Evolutionary conservation across 495 filamentous ascomycete genomes (phyloP).

Genomic region (Neurospora sp.): DNA sequence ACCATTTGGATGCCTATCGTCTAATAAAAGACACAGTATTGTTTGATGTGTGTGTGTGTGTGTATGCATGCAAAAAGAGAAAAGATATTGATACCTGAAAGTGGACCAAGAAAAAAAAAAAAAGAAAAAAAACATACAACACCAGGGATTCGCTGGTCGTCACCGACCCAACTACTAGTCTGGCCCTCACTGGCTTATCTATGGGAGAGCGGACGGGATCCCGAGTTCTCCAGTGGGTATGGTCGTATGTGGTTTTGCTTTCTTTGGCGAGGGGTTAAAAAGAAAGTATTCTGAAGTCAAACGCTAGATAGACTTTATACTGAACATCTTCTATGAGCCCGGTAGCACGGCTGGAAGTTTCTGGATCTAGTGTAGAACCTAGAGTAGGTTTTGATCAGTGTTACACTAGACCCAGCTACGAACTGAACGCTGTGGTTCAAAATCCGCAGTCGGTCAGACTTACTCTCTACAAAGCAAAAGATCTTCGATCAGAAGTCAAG

Average conservation of each 20-base stretch:
- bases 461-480: no score
- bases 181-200: conserved; percentile 5
- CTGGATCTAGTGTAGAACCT: no score
- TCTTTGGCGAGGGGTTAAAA: not conserved
- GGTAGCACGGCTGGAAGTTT: no score
- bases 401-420: no score
- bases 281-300: not conserved
- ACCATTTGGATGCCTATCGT: not conserved
- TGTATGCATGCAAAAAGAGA: not conserved
- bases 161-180: conserved; percentile 42
- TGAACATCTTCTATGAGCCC: no score
- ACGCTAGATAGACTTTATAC: no score
- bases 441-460: no score
- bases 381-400: no score
- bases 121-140: conserved; percentile 12
- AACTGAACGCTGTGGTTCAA: no score
- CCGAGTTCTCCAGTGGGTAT: conserved; percentile 34
- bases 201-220: conserved; percentile 32
- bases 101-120: not conserved
- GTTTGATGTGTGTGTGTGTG: not conserved
- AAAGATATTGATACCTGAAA: not conserved
- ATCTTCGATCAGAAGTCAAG: no score
- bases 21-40: not conserved
- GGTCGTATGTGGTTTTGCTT: conserved; percentile 28
- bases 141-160: conserved; percentile 26